Conservation (phyloP, 106 monocot genomes). For the Cymbidium sinense region DNA sequence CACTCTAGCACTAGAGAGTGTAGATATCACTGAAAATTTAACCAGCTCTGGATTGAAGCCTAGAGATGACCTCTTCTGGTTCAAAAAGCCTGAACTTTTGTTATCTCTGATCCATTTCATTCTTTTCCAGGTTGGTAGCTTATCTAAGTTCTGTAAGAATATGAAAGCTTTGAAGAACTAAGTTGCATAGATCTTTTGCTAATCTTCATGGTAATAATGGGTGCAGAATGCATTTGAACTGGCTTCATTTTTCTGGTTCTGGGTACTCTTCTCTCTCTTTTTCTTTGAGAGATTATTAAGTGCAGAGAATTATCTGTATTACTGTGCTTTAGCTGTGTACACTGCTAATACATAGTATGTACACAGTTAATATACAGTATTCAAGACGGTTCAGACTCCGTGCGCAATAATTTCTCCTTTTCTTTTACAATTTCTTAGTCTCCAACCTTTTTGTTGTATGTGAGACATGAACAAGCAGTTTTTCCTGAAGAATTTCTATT, state of each 20-base stretch:
- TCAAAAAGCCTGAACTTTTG: slow-evolving; percentile 89
- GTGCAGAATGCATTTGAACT: slow-evolving; percentile 96
- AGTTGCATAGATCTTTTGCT: not conserved
- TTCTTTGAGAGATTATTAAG: too few species aligned
- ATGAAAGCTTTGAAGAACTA: not conserved
- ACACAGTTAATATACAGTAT: too few species aligned
- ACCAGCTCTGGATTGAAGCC: slow-evolving; percentile 50
- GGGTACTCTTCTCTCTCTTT: slow-evolving; percentile 43
- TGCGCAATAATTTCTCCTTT: too few species aligned
- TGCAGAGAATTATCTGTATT: not conserved
- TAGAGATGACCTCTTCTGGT: slow-evolving; percentile 94
- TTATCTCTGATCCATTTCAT: slow-evolving; percentile 86
- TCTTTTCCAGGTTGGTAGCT: slow-evolving; percentile 75
- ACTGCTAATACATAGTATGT: too few species aligned
- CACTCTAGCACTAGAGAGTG: slow-evolving; percentile 78
- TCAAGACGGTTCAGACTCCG: too few species aligned
- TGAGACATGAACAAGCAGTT: not conserved
- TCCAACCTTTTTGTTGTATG: not conserved
- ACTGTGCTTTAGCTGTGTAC: not conserved
- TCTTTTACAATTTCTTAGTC: not conserved
- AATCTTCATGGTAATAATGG: not conserved
- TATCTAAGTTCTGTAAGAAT: not conserved
- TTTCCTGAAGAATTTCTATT: not conserved
- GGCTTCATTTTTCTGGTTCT: slow-evolving; percentile 99
- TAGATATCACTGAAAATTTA: slow-evolving; percentile 31